Base-by-base conservation (phyloP, 352 stramenopile species). In the Blastocystis sp. region DNA sequence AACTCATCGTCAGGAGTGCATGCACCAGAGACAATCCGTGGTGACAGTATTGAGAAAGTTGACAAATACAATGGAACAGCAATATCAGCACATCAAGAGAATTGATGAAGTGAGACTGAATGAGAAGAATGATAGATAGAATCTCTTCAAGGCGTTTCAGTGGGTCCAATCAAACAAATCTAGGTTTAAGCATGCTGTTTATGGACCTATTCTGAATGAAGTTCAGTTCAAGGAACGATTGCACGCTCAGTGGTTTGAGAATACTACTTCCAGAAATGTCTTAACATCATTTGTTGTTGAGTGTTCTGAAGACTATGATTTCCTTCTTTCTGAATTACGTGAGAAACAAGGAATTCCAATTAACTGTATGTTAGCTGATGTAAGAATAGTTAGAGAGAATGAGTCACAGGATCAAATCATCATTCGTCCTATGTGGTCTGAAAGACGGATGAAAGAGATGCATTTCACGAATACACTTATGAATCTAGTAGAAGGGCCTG, bases 201-300 rank as follows among this genome's bases (percentile, higher is more conserved):
- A 81, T 42, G 71, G 71, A 16, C 71, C 71, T 12, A 81, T 81
- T 43, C 27, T 81, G 19, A 81, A 81, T 42, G 71, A 81, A 42
- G 49, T 81, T 9, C 52, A 32, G n/a, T 81, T 81, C 51, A 46
- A 27, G 5, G 27, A 59, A 12, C 43, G 27, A 27, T 42, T 66
- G 49, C 71, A 81, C 51, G 52, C 52, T 19, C 43, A 63, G 46
- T 81, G 71, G 71, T 42, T 81, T 12, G 71, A 81, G 52, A 81
- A 81, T 27, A 43, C 27, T 52, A n/a, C 65, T 42, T 63, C 71
- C 16, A 24, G 49, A 7, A 63, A 81, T 42, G 21, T 81, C 16
- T 19, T 81, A 46, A 19, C 65, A 37, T 65, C 71, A 35, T 81
- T 81, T 42, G 52, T 81, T 3, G 46, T 37, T 21, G 51, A 81